phyloP scores from a whole-genome alignment of 1,284 basidiomycete species.

The Volvariella volvacea region DNA sequence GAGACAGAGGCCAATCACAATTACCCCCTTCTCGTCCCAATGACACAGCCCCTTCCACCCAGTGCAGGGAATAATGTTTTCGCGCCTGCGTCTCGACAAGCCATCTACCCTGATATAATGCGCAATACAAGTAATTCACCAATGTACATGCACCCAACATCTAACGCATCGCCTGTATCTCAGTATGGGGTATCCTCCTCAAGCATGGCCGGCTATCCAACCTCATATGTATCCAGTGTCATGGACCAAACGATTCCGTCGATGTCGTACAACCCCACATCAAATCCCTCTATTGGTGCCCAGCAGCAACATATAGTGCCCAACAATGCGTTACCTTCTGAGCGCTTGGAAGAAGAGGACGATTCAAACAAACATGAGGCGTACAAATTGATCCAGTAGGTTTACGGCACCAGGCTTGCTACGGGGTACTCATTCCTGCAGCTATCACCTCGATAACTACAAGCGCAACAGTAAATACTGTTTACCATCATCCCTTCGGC shows the following conservation, averaged over 20 bases:
- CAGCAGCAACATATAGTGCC: constrained; percentile 13
- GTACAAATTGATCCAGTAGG: constrained; percentile 74
- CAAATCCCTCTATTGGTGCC: constrained; percentile 14
- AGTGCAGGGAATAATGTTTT: constrained; percentile 32
- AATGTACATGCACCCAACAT: constrained; percentile 51
- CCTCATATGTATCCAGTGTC: constrained; percentile 12
- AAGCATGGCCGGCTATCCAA: constrained; percentile 20
- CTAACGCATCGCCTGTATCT: constrained; percentile 28
- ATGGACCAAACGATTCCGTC: constrained; percentile 46
- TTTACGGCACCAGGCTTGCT: constrained; percentile 5
- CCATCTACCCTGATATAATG: constrained; percentile 57
- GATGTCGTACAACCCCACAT: constrained; percentile 34
- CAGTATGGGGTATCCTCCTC: constrained; percentile 28
- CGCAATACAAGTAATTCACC: constrained; percentile 50
- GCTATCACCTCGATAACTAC: constrained; percentile 86
- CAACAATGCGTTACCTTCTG: constrained; percentile 11
- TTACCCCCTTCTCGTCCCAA: constrained; percentile 50
- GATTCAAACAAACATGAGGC: constrained; percentile 73
- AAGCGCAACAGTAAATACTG: constrained; percentile 77
- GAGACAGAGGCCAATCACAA: constrained; percentile 36
- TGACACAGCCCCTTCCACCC: constrained; percentile 29
- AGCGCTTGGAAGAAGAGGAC: constrained; percentile 45
- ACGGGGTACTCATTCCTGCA: constrained; percentile 15
- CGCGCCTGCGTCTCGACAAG: constrained; percentile 22
- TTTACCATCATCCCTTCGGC: constrained; percentile 80